A percentile compares a stretch with the other conserved stretches of the same genome.
These are phyloP conservation scores for Panaeolus papilionaceus DNA, from an alignment of 768 basidiomycete genomes.

Conservation along the genomic window DNA sequence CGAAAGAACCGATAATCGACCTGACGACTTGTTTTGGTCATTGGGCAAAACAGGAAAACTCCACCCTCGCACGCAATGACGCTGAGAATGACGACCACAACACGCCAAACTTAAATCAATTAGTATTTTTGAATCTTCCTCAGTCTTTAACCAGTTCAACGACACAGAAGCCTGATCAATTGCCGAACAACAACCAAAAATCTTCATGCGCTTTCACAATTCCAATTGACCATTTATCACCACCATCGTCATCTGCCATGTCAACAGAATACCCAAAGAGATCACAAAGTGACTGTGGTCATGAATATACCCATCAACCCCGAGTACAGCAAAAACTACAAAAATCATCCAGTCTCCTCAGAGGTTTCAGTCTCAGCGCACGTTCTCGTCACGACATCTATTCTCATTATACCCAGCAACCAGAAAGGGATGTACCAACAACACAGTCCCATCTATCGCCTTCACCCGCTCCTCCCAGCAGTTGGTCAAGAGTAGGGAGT, in stretches of 20 bases:
- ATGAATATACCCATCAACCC: background rate
- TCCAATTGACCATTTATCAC: background rate
- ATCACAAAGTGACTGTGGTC: slow-evolving; percentile 14
- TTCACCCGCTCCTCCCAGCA: background rate
- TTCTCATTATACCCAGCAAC: background rate
- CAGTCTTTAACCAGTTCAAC: background rate
- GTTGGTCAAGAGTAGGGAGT: slow-evolving; percentile 3
- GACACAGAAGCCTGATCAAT: background rate
- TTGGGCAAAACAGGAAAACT: slow-evolving; percentile 6
- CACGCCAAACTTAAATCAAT: background rate
- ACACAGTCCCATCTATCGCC: background rate
- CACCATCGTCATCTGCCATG: background rate
- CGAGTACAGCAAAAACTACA: background rate
- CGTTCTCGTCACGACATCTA: background rate
- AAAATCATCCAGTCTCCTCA: background rate
- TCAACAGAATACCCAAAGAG: background rate
- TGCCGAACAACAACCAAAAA: background rate
- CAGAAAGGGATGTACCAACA: background rate
- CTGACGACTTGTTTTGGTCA: slow-evolving; percentile 12
- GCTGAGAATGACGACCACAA: background rate
- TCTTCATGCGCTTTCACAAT: background rate
- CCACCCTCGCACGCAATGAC: background rate
- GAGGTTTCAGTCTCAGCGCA: background rate
- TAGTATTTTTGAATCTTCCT: background rate
- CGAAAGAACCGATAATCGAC: slow-evolving; percentile 21